A percentile compares a stretch with the other conserved stretches of the same genome.
phyloP scores from a whole-genome alignment of 768 basidiomycete species.

The Lanmaoa rubissima region DNA sequence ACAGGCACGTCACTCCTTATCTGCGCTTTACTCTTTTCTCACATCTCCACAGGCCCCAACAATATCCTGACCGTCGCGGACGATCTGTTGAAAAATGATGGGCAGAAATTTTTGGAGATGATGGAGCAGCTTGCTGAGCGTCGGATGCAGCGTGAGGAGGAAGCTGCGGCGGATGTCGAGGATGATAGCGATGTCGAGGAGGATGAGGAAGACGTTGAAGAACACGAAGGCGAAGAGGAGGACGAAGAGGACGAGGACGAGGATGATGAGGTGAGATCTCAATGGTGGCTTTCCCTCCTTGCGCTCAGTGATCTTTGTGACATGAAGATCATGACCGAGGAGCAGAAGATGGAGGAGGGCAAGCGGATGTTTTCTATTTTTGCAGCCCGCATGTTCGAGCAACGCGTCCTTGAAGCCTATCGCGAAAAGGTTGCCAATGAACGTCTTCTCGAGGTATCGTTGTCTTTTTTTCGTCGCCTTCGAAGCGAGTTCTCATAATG shows the following conservation, averaged over 20 bases:
- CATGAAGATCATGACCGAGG: conserved; percentile 78
- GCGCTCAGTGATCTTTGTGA: conserved; percentile 11
- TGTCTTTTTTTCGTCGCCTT: too few relatives aligned
- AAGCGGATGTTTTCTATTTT: conserved; percentile 99
- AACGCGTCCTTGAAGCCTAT: conserved; percentile 94
- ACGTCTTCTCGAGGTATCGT: conserved; percentile 41
- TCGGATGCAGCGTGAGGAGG: conserved; percentile 87
- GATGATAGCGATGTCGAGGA: conserved; percentile 62
- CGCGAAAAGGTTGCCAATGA: conserved; percentile 96
- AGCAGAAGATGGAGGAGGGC: conserved; percentile 99
- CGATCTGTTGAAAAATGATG: conserved; percentile 97
- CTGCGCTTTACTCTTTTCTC: conserved; percentile 15
- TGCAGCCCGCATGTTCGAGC: conserved; percentile 99
- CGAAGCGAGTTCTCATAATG: too few relatives aligned
- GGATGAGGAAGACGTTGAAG: conserved; percentile 45
- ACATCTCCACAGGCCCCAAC: conserved; percentile 48
- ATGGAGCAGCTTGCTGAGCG: conserved; percentile 98
- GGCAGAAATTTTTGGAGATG: conserved; percentile 99
- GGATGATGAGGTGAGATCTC: conserved; percentile 43
- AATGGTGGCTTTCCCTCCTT: neutral
- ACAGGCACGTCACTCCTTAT: conserved; percentile 50
- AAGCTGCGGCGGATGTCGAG: conserved; percentile 58
- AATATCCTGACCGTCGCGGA: conserved; percentile 98
- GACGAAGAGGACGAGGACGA: conserved; percentile 54
- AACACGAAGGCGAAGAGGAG: conserved; percentile 64